phyloP scores from a whole-genome alignment of 768 basidiomycete genomes.

The Piloderma croceum region DNA sequence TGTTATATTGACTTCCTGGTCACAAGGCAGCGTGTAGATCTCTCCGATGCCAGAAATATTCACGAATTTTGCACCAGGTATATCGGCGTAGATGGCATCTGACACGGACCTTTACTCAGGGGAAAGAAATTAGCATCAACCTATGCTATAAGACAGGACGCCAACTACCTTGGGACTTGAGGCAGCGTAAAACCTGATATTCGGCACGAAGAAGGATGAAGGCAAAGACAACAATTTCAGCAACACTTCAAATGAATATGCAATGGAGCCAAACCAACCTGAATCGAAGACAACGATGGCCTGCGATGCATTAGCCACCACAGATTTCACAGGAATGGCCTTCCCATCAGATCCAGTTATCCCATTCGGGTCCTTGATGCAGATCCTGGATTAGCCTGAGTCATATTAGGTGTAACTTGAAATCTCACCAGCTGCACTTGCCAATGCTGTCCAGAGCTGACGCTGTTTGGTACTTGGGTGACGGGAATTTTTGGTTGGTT shows the following conservation, averaged over 20 bases:
- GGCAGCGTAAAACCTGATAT: constrained; percentile 61
- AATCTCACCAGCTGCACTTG: constrained; percentile 54
- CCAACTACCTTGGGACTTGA: constrained; percentile 48
- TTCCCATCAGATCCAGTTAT: constrained; percentile 59
- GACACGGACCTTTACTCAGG: constrained; percentile 37
- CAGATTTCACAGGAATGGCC: constrained; percentile 38
- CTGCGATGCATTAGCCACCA: constrained; percentile 38
- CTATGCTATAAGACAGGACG: background rate
- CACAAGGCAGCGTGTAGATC: constrained; percentile 61
- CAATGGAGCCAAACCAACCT: too few species aligned
- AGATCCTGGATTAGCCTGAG: too few species aligned
- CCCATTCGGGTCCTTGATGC: constrained; percentile 57
- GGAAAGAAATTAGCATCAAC: background rate
- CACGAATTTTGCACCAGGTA: constrained; percentile 46
- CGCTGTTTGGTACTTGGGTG: constrained; percentile 25
- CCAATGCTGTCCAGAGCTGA: constrained; percentile 60
- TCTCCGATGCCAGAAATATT: constrained; percentile 36
- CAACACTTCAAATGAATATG: too few species aligned
- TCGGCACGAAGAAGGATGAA: too few species aligned
- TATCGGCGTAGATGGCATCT: constrained; percentile 55
- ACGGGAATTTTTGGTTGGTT: constrained; percentile 49
- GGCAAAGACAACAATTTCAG: too few species aligned
- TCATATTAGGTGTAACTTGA: too few species aligned
- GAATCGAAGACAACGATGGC: too few species aligned
- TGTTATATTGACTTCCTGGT: constrained; percentile 56